Base-by-base conservation (phyloP, 2,329 filamentous ascomycete genomes). In the Allantophomopsis cytisporea region DNA sequence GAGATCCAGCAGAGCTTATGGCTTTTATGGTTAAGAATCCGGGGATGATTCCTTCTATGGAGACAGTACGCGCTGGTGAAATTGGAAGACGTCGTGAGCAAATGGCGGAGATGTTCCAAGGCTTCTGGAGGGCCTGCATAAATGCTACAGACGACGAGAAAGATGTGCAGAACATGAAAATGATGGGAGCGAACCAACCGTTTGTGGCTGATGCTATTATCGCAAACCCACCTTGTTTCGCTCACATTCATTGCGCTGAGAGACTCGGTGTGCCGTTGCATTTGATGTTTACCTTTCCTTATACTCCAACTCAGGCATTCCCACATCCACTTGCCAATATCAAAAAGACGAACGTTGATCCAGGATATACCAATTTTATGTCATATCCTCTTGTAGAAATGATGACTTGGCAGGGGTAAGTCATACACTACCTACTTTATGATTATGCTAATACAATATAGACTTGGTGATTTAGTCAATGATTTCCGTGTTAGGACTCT, bases 231-330 rank as follows among this genome's bases (percentile, higher is more conserved):
- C 82, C 82, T 0, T 80, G 73, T 45, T 85, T 88, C 56, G 81
- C 80, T 0, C 83, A 87, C 51, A 66, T 87, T 1, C 83, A 87
- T 58, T 86, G 83, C 45, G 84, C 84, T 0, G 83, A 91, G 57
- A 76, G 80, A 18, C 57, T 91, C 17, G 83, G 83, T 0, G 74
- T 88, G 15, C 84, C 84, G 0, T 57, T 89, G 2, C 82, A 88
- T 53, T 63, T 94, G 45, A 91, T 94, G 80, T 94, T 94, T 55
- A 94, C 87, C 43, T 81, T 88, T 41, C 83, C 83, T 0, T 88
- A 84, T 51, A 83, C 76, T 0, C 81, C 83, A 0, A 88, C 83
- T 0, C 70, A 77, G 40, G 69, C 74, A 0, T 89, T 89, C 46
- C 53, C 53, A 0, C 83, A 89, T 53, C 83, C 84, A 0, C 56